phyloP scores from a whole-genome alignment of 1,284 basidiomycete genomes.

The Apiotrichum gracile region DNA sequence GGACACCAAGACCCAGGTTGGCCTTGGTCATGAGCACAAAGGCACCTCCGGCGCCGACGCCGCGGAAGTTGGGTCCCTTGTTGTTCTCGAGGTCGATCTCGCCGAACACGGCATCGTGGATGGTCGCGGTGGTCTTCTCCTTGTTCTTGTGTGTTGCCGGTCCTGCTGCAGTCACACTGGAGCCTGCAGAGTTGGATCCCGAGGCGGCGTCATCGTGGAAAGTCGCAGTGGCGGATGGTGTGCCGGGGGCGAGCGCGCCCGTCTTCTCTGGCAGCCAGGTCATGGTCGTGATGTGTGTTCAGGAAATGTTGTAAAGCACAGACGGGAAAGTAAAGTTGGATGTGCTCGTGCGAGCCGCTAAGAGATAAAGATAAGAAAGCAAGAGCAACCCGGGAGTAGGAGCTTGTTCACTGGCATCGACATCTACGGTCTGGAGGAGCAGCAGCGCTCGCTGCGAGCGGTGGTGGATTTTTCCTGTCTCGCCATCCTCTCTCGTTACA shows the following conservation, averaged over 20 bases:
- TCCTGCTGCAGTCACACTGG: neutral
- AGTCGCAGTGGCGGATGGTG: neutral
- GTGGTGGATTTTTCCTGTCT: too few species aligned
- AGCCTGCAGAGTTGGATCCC: neutral
- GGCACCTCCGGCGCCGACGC: conserved; percentile 12
- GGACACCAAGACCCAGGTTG: conserved; percentile 35
- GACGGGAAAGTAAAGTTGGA: neutral
- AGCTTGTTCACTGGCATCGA: too few species aligned
- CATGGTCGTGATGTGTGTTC: too few species aligned
- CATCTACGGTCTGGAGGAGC: too few species aligned
- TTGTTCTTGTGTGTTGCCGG: neutral
- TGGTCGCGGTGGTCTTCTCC: neutral
- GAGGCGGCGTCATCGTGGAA: neutral
- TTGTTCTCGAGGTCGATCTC: conserved; percentile 14
- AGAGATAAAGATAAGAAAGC: too few species aligned
- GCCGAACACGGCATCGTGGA: conserved; percentile 28
- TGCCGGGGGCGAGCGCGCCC: neutral
- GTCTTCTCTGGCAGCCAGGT: neutral
- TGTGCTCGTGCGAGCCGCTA: neutral
- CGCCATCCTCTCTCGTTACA: too few species aligned
- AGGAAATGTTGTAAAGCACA: too few species aligned
- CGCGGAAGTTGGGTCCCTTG: conserved; percentile 25
- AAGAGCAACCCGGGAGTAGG: too few species aligned
- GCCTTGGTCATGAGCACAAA: conserved; percentile 27
- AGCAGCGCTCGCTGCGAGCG: too few species aligned